A percentile compares a stretch with the other conserved stretches of the same genome.
Conservation (phyloP, 176 grass and related monocot species). For the Typha latifolia region DNA sequence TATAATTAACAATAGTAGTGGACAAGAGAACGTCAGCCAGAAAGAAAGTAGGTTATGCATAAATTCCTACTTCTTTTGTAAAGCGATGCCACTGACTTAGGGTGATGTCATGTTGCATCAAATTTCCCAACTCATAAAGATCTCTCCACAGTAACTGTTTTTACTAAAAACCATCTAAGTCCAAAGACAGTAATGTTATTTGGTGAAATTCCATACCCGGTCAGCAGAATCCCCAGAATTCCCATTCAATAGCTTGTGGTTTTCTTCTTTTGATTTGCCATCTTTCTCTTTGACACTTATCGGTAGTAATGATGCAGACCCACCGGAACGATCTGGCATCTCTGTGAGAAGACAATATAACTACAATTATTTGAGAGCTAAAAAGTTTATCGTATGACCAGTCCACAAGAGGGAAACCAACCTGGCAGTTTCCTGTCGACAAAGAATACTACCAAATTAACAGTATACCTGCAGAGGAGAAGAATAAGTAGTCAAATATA, state of each 20-base stretch:
- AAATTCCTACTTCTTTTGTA: not conserved
- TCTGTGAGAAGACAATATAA: slow-evolving; percentile 35
- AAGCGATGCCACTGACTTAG: not conserved
- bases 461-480: slow-evolving; percentile 64
- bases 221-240: slow-evolving; percentile 73
- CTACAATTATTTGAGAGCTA: not conserved
- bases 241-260: slow-evolving; percentile 71
- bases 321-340: slow-evolving; percentile 71
- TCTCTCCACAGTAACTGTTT: not conserved
- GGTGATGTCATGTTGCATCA: not conserved
- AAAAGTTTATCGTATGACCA: not conserved
- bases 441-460: slow-evolving; percentile 92
- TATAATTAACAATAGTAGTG: too few relatives aligned
- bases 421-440: slow-evolving; percentile 84
- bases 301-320: slow-evolving; percentile 45
- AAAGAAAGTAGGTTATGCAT: not conserved
- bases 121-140: not conserved
- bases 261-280: slow-evolving; percentile 51
- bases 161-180: not conserved
- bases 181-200: not conserved
- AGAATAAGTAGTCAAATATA: not conserved
- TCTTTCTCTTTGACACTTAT: slow-evolving; percentile 67
- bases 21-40: not conserved
- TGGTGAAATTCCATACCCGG: slow-evolving; percentile 39
- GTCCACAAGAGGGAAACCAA: slow-evolving; percentile 23